These are phyloP conservation scores for Zygoascus sp. DNA, from an alignment of 1,139 yeast species.

Conservation along the genomic window DNA sequence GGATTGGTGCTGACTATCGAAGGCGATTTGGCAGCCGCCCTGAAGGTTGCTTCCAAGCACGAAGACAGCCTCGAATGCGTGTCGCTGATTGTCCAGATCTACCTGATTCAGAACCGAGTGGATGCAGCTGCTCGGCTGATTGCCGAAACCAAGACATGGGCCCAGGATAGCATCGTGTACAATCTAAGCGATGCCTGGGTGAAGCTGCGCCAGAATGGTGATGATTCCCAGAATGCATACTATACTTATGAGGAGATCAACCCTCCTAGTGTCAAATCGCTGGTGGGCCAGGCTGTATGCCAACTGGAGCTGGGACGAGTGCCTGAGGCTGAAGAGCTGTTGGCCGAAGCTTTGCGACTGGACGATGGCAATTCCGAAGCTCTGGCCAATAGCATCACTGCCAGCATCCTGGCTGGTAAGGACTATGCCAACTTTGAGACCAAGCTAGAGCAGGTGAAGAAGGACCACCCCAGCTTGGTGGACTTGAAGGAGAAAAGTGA, in stretches of 20 bases:
- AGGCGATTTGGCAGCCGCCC: conserved; percentile 33
- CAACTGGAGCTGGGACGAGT: conserved; percentile 45
- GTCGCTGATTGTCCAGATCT: conserved; percentile 37
- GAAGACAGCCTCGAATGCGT: conserved; percentile 36
- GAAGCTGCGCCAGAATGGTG: conserved; percentile 53
- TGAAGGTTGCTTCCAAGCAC: conserved; percentile 30
- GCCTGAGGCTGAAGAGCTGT: conserved; percentile 45
- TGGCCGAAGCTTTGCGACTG: conserved; percentile 43
- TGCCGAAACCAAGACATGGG: conserved; percentile 42
- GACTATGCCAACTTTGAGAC: conserved; percentile 42
- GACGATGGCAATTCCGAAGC: conserved; percentile 46
- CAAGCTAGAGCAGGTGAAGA: conserved; percentile 42
- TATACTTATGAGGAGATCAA: conserved; percentile 72
- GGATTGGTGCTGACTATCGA: conserved; percentile 33
- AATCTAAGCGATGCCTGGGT: conserved; percentile 69
- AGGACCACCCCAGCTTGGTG: conserved; percentile 48
- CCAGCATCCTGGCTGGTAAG: conserved; percentile 47
- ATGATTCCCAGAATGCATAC: conserved; percentile 55
- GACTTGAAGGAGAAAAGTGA: conserved; percentile 51
- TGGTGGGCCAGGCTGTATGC: conserved; percentile 46
- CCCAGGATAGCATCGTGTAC: conserved; percentile 63
- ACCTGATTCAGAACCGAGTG: conserved; percentile 33
- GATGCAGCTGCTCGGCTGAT: conserved; percentile 35
- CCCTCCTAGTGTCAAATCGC: conserved; percentile 46
- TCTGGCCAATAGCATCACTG: conserved; percentile 55